phyloP scores from a whole-genome alignment of 192 early-diverging fungal species.

The Diversispora epigaea region DNA sequence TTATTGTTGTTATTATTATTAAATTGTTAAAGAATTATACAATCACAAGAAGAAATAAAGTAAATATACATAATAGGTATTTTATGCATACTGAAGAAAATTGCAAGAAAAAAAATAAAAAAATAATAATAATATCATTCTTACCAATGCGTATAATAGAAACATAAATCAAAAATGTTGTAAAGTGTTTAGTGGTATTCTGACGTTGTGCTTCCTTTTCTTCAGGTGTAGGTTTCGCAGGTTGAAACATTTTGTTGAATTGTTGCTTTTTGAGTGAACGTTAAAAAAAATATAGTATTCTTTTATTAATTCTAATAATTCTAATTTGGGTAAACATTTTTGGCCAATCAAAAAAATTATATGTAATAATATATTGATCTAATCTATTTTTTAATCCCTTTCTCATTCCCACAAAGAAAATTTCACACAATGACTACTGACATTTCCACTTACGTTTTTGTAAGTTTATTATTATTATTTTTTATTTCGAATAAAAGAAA shows the following conservation, averaged over 20 bases:
- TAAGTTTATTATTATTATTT: neutral
- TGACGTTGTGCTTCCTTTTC: neutral
- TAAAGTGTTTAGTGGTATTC: neutral
- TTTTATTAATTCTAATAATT: too few relatives aligned
- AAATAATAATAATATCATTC: neutral
- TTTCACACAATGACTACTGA: conserved; percentile 16
- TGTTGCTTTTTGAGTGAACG: neutral
- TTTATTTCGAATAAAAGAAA: neutral
- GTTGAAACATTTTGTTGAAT: conserved; percentile 18
- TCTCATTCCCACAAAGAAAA: neutral
- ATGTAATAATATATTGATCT: too few relatives aligned
- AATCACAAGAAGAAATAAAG: neutral
- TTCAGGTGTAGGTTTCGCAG: conserved; percentile 1
- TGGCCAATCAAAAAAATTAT: too few relatives aligned
- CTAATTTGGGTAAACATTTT: too few relatives aligned
- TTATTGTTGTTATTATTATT: neutral
- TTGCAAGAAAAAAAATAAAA: neutral
- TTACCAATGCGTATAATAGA: neutral
- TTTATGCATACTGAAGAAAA: neutral
- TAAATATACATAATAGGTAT: too few relatives aligned
- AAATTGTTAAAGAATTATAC: neutral
- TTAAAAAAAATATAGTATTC: too few relatives aligned
- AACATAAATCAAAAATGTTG: neutral
- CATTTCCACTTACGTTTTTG: conserved; percentile 23
- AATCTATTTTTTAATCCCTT: too few relatives aligned